A percentile compares a stretch with the other conserved stretches of the same genome.
These are phyloP conservation scores for Strobilomyces confusus DNA, from an alignment of 768 basidiomycete species.

Conservation along the genomic window DNA sequence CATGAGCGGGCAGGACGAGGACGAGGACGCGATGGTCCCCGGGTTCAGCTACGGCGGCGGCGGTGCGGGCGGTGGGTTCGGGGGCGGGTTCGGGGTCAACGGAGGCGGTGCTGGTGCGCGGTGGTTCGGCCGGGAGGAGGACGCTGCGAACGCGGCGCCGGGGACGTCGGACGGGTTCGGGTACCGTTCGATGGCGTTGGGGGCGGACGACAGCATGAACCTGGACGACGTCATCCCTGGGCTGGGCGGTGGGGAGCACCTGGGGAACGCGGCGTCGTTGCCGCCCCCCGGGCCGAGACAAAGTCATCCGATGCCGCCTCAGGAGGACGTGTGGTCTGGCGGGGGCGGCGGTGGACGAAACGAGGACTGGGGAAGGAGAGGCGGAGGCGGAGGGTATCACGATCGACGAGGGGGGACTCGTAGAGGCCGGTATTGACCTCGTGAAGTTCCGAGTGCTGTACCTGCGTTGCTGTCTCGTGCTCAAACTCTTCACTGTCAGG, in stretches of 20 bases:
- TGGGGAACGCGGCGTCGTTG: constrained; percentile 7
- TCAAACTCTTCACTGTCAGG: background rate
- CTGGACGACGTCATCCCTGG: constrained; percentile 66
- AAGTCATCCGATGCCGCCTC: constrained; percentile 39
- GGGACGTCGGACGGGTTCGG: constrained; percentile 17
- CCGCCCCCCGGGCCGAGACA: constrained; percentile 33
- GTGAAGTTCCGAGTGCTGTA: constrained; percentile 33
- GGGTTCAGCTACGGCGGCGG: too few species aligned
- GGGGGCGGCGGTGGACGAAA: constrained; percentile 28
- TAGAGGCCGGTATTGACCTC: constrained; percentile 16
- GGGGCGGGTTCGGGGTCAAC: constrained; percentile 15
- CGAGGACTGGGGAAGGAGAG: constrained; percentile 38
- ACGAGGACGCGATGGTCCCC: too few species aligned
- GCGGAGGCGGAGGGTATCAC: constrained; percentile 32
- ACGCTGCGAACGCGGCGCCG: constrained; percentile 15
- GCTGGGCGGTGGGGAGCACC: constrained; percentile 40
- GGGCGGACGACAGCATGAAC: constrained; percentile 27
- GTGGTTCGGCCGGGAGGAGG: too few species aligned
- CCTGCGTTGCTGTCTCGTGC: background rate
- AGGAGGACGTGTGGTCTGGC: constrained; percentile 48
- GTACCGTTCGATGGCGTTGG: constrained; percentile 24
- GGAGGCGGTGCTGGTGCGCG: too few species aligned
- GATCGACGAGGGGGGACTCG: constrained; percentile 25
- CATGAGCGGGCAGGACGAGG: too few species aligned
- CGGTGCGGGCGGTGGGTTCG: too few species aligned